phyloP scores from a whole-genome alignment of 2,329 filamentous ascomycete species.

The Botrytis galanthina region DNA sequence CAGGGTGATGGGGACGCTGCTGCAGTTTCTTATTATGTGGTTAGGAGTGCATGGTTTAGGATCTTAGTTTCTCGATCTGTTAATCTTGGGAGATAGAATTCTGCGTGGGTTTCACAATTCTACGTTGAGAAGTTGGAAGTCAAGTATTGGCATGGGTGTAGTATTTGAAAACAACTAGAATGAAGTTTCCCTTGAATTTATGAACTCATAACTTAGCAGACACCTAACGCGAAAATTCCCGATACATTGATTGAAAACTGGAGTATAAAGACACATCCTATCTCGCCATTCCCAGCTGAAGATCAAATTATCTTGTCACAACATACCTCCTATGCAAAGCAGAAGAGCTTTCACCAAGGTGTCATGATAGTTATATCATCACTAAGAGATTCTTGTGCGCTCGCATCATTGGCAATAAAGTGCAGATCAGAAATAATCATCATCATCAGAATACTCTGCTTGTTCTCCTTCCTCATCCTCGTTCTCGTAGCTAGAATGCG shows the following conservation, averaged over 20 bases:
- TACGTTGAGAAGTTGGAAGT: not conserved
- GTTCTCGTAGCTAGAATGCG: no score
- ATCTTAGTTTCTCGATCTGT: accelerated
- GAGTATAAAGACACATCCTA: not conserved
- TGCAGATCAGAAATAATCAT: no score
- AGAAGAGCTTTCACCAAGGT: no score
- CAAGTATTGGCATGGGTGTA: not conserved
- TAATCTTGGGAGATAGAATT: accelerated
- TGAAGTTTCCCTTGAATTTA: accelerated
- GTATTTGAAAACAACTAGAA: not conserved
- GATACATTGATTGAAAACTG: not conserved
- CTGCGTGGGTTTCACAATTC: not conserved
- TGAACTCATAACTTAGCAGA: not conserved
- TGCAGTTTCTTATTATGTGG: accelerated
- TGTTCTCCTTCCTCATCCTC: no score
- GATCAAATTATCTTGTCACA: accelerated
- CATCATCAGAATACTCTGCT: no score
- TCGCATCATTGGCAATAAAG: no score
- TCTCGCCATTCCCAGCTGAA: not conserved
- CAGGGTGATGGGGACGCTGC: accelerated
- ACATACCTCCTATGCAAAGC: no score
- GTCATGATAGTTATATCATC: no score
- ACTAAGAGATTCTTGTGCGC: no score
- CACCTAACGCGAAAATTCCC: not conserved
- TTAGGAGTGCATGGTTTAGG: accelerated